Conservation (phyloP, 768 basidiomycete genomes). For the Leccinellum luteum region DNA sequence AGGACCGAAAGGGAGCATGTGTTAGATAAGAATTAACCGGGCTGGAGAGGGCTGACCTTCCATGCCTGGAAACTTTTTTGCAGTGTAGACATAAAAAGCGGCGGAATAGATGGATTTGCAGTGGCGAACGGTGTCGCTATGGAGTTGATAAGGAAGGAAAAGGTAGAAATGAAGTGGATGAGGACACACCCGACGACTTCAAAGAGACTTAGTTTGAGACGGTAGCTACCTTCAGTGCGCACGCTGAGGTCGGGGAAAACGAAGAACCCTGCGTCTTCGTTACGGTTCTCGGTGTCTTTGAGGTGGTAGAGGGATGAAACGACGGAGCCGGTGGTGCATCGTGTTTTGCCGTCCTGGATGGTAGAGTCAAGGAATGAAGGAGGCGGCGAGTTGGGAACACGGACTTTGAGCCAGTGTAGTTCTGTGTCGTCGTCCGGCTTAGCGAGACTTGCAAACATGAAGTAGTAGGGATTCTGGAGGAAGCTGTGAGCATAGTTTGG, state of each 20-base stretch:
- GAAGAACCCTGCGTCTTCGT: constrained; percentile 85
- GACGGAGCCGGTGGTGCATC: constrained; percentile 87
- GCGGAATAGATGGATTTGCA: constrained; percentile 88
- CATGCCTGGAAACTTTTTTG: constrained; percentile 97
- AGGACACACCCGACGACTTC: constrained; percentile 85
- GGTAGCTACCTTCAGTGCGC: constrained; percentile 87
- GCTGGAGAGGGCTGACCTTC: constrained; percentile 55
- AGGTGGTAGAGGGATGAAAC: constrained; percentile 91
- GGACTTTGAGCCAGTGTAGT: constrained; percentile 80
- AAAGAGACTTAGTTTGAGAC: constrained; percentile 67
- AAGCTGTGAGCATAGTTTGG: constrained; percentile 54
- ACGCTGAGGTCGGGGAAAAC: constrained; percentile 95
- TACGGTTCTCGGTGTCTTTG: constrained; percentile 65
- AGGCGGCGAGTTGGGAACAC: background rate
- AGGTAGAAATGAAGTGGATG: background rate
- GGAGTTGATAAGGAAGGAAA: constrained; percentile 2
- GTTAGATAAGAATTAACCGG: constrained; percentile 23
- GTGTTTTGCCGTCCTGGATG: constrained; percentile 80
- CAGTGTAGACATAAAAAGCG: constrained; percentile 92
- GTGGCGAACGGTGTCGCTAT: constrained; percentile 80
- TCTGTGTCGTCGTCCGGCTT: constrained; percentile 88
- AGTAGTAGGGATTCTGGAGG: constrained; percentile 91
- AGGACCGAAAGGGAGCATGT: constrained; percentile 5
- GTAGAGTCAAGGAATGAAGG: background rate
- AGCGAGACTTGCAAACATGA: constrained; percentile 91